Conservation (phyloP, 192 early-diverging fungal genomes). For the Endogone sp. region DNA sequence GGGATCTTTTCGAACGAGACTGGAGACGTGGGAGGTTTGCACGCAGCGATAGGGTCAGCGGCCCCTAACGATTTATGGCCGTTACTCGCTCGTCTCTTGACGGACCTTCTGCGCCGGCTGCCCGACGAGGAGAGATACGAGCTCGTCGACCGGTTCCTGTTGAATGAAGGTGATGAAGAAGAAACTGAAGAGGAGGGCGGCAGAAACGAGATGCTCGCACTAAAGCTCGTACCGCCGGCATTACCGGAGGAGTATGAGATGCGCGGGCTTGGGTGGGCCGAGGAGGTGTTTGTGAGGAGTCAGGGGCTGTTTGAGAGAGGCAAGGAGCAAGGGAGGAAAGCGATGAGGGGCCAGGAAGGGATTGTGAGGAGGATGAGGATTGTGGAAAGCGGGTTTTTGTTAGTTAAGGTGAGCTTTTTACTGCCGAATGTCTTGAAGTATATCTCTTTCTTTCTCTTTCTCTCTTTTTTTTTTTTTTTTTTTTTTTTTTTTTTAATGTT, state of each 20-base stretch:
- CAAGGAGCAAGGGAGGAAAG: not conserved
- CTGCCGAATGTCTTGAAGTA: not conserved
- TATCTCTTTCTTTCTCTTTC: no score
- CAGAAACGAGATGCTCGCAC: not conserved
- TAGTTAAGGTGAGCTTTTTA: slow-evolving; percentile 27
- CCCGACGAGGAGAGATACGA: slow-evolving; percentile 13
- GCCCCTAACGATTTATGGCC: slow-evolving; percentile 17
- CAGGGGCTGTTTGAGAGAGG: not conserved
- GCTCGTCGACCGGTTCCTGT: slow-evolving; percentile 17
- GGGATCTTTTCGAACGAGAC: slow-evolving; percentile 4
- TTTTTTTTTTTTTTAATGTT: not conserved
- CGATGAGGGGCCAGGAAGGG: not conserved
- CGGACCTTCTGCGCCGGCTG: slow-evolving; percentile 6
- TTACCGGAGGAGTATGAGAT: slow-evolving; percentile 47
- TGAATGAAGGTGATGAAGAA: slow-evolving; percentile 7
- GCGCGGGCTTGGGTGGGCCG: slow-evolving; percentile 46
- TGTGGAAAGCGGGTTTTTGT: slow-evolving; percentile 23
- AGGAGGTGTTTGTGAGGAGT: slow-evolving; percentile 10
- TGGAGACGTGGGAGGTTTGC: not conserved
- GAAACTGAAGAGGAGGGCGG: not conserved
- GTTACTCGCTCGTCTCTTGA: slow-evolving; percentile 17
- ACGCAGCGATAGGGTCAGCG: no score
- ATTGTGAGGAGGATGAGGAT: slow-evolving; percentile 11
- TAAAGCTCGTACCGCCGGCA: slow-evolving; percentile 18
- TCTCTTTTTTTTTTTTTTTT: no score